A percentile compares a stretch with the other conserved stretches of the same genome.
phyloP scores from a whole-genome alignment of 2,329 filamentous ascomycete species.

The Verticillium klebahnii region DNA sequence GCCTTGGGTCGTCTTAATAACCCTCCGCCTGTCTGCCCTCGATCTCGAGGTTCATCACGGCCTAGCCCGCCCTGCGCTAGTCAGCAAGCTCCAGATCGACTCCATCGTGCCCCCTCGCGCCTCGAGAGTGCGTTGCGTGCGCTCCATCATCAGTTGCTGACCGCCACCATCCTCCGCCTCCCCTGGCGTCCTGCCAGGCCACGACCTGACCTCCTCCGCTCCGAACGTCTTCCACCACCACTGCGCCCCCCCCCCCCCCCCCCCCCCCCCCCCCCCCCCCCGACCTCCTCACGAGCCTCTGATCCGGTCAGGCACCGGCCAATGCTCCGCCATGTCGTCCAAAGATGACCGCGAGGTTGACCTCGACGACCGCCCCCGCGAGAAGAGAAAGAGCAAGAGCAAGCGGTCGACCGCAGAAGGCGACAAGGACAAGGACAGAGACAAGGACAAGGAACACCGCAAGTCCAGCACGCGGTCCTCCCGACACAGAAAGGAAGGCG shows the following conservation, averaged over 20 bases:
- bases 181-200: background rate
- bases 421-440: slow-evolving; percentile 3
- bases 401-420: slow-evolving; percentile 5
- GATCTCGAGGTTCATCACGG: background rate
- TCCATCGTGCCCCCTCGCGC: background rate
- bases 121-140: background rate
- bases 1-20: background rate
- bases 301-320: slow-evolving; percentile 7
- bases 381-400: slow-evolving; percentile 21
- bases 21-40: background rate
- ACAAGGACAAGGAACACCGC: slow-evolving; percentile 18
- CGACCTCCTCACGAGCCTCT: background rate
- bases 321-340: slow-evolving; percentile 29
- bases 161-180: background rate
- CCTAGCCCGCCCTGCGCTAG: background rate
- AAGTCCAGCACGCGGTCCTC: slow-evolving; percentile 15
- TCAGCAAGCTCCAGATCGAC: background rate
- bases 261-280: background rate
- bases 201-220: background rate
- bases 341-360: slow-evolving; percentile 36
- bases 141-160: background rate
- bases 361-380: slow-evolving; percentile 29
- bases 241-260: background rate
- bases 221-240: background rate
- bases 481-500: slow-evolving; percentile 10